phyloP scores from a whole-genome alignment of 2,329 filamentous ascomycete species.

The Ceratocystis eucalypticola region DNA sequence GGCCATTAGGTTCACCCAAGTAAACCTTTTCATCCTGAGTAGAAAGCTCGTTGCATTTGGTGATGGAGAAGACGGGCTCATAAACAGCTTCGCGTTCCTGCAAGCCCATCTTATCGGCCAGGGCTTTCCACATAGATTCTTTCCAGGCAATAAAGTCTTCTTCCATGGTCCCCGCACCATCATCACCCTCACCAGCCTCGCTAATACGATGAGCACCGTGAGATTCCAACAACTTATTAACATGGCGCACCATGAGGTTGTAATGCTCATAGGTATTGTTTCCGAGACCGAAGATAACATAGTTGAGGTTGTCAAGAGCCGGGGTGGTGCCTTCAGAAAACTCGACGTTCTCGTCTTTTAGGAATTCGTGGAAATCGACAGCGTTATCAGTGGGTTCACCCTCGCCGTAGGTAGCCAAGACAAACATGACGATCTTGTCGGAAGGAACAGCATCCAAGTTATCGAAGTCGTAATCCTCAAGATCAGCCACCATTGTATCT shows the following conservation, averaged over 20 bases:
- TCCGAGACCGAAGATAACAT: constrained; percentile 87
- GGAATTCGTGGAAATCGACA: constrained; percentile 96
- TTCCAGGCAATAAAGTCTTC: constrained; percentile 99
- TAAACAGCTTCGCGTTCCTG: constrained; percentile 95
- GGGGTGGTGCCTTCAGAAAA: constrained; percentile 66
- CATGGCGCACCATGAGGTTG: constrained; percentile 93
- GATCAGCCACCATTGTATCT: constrained; percentile 94
- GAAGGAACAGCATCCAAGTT: constrained; percentile 78
- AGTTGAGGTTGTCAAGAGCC: constrained; percentile 72
- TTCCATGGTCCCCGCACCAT: constrained; percentile 98
- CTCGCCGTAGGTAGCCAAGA: constrained; percentile 94
- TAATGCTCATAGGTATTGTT: constrained; percentile 99
- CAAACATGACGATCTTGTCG: constrained; percentile 88
- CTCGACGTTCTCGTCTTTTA: constrained; percentile 63
- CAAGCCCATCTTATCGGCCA: constrained; percentile 70
- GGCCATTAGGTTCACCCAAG: constrained; percentile 89
- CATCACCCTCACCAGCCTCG: constrained; percentile 83
- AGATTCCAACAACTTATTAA: constrained; percentile 67
- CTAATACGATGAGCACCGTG: constrained; percentile 77
- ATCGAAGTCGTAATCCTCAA: constrained; percentile 96
- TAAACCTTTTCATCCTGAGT: constrained; percentile 72
- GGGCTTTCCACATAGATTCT: constrained; percentile 91
- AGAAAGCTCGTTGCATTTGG: constrained; percentile 59
- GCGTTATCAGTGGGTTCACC: constrained; percentile 98
- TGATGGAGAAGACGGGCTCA: constrained; percentile 78